Percentiles rank a stretch among this genome's conserved stretches.
Conservation (phyloP, 2,329 filamentous ascomycete genomes). For the Calonectria hongkongensis region DNA sequence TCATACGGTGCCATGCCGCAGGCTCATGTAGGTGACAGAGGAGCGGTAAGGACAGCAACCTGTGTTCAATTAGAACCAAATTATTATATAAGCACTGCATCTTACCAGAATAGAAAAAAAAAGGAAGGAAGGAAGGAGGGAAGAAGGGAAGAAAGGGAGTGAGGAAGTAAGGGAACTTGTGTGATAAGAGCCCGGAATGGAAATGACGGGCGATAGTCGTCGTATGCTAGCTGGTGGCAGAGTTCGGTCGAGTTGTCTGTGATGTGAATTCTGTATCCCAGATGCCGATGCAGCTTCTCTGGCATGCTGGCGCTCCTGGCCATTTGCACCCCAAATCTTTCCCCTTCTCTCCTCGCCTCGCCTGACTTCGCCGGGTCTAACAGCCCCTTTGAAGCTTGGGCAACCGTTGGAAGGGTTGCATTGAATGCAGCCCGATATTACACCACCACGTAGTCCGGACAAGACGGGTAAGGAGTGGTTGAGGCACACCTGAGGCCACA, state of each 20-base stretch:
- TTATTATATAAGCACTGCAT: neutral
- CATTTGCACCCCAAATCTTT: neutral
- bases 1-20: neutral
- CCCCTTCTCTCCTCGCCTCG: slow-evolving; percentile 11
- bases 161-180: neutral
- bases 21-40: slow-evolving; percentile 10
- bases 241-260: slow-evolving; percentile 10
- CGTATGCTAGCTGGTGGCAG: neutral
- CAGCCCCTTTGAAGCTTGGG: slow-evolving; percentile 22
- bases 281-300: slow-evolving; percentile 1
- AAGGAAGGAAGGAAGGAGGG: too few relatives aligned
- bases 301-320: neutral
- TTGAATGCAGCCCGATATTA: slow-evolving; percentile 16
- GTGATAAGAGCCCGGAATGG: neutral
- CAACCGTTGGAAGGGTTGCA: slow-evolving; percentile 17
- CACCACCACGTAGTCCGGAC: slow-evolving; percentile 12
- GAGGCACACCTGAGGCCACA: slow-evolving; percentile 16
- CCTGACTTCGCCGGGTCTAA: slow-evolving; percentile 20
- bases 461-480: slow-evolving; percentile 3
- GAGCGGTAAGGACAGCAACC: neutral
- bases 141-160: too few relatives aligned
- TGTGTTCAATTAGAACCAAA: neutral
- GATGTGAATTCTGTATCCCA: slow-evolving; percentile 3
- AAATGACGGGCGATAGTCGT: neutral
- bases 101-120: too few relatives aligned